phyloP scores from a whole-genome alignment of 352 stramenopile species.

The Phytophthora macrochlamydospora region DNA sequence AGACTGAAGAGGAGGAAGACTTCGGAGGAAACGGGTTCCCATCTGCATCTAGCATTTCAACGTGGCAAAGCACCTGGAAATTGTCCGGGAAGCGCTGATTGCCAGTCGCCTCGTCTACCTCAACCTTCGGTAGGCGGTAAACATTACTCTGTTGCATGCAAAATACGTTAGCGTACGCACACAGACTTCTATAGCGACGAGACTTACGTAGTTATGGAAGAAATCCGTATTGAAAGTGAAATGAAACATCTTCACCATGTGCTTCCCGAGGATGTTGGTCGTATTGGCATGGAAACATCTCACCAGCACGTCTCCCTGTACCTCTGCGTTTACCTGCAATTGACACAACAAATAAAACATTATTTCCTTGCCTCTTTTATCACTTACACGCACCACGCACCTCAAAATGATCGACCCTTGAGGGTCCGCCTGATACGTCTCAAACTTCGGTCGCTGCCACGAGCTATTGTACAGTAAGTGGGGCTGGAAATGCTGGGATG shows the following conservation, averaged over 20 bases:
- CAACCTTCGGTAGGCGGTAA: slow-evolving; percentile 56
- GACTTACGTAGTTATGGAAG: slow-evolving; percentile 68
- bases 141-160: slow-evolving; percentile 35
- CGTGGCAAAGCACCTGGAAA: slow-evolving; percentile 63
- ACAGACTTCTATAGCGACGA: neutral
- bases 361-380: neutral
- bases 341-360: neutral
- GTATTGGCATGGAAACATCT: slow-evolving; percentile 79
- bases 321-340: slow-evolving; percentile 65
- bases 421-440: slow-evolving; percentile 61
- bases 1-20: slow-evolving; percentile 24
- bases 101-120: slow-evolving; percentile 63
- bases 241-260: slow-evolving; percentile 88
- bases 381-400: slow-evolving; percentile 20
- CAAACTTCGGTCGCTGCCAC: slow-evolving; percentile 67
- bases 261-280: slow-evolving; percentile 73
- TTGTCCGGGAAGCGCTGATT: slow-evolving; percentile 58
- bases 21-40: slow-evolving; percentile 31
- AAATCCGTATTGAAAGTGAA: slow-evolving; percentile 88
- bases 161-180: too few relatives aligned
- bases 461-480: slow-evolving; percentile 74
- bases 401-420: slow-evolving; percentile 58
- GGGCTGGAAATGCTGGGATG: slow-evolving; percentile 60
- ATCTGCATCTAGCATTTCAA: slow-evolving; percentile 42
- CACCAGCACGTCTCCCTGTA: slow-evolving; percentile 75